Percentiles rank a stretch among this genome's conserved stretches.
phyloP scores from a whole-genome alignment of 2,329 filamentous ascomycete genomes.

The Phialophora expanda region DNA sequence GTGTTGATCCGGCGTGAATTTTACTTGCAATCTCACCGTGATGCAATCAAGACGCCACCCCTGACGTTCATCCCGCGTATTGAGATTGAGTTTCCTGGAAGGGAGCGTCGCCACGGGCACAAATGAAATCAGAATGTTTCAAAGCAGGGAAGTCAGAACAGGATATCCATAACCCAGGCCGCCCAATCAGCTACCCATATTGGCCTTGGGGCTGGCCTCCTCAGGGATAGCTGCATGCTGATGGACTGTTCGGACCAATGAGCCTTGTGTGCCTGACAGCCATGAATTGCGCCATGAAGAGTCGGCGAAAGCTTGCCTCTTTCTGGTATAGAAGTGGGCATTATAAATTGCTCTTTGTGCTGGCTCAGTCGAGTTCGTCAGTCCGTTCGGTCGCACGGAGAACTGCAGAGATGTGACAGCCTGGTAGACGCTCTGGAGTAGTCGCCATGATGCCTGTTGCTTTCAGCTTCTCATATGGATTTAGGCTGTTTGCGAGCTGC shows the following conservation, averaged over 20 bases:
- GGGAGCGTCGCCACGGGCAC: neutral
- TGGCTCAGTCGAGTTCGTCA: neutral
- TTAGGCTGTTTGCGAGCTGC: conserved; percentile 4
- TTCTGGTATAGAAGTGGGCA: conserved; percentile 5
- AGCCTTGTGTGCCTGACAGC: conserved; percentile 2
- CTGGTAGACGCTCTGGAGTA: neutral
- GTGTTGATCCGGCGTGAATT: neutral
- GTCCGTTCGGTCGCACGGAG: neutral
- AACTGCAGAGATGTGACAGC: neutral
- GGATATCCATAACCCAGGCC: neutral
- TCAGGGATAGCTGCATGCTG: neutral
- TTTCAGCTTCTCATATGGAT: conserved; percentile 1
- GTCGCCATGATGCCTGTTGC: neutral
- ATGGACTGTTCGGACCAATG: conserved; percentile 1
- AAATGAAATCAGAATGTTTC: neutral
- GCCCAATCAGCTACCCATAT: neutral
- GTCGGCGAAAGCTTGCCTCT: conserved; percentile 4
- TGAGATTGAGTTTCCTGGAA: neutral
- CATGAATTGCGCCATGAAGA: neutral
- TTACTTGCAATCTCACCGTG: neutral
- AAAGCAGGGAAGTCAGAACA: neutral
- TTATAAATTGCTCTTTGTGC: neutral
- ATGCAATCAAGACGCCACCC: neutral
- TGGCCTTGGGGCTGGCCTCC: neutral
- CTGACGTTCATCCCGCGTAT: neutral